These are phyloP conservation scores for Penicillium brevicompactum DNA, from an alignment of 2,329 filamentous ascomycete species.

Conservation along the genomic window DNA sequence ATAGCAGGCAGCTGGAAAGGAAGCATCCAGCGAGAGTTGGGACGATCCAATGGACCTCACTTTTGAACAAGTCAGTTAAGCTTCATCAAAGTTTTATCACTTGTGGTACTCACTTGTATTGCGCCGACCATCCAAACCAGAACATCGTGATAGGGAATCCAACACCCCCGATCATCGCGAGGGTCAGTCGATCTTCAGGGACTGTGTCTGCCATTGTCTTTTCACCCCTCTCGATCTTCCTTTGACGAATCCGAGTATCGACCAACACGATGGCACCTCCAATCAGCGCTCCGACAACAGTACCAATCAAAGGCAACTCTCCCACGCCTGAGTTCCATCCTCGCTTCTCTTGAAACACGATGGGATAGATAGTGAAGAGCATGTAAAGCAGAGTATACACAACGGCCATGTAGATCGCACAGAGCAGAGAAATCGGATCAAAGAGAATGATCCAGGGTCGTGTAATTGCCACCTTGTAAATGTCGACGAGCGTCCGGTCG, in stretches of 20 bases:
- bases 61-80: conserved; percentile 6
- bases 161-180: conserved; percentile 26
- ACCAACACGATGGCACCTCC: conserved; percentile 39
- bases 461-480: conserved; percentile 57
- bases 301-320: conserved; percentile 52
- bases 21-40: conserved; percentile 49
- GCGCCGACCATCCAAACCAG: conserved; percentile 47
- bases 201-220: conserved; percentile 26
- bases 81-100: too few relatives aligned
- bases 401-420: conserved; percentile 56
- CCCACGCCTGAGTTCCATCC: conserved; percentile 59
- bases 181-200: conserved; percentile 22
- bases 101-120: conserved; percentile 21
- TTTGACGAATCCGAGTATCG: conserved; percentile 43
- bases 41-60: conserved; percentile 49
- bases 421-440: conserved; percentile 56
- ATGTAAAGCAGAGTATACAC: conserved; percentile 52
- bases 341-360: conserved; percentile 52
- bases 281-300: conserved; percentile 17
- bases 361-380: conserved; percentile 62
- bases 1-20: conserved; percentile 43
- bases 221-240: conserved; percentile 28
- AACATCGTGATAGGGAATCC: conserved; percentile 43
- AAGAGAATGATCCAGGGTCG: conserved; percentile 59
- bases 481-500: conserved; percentile 44